Percentiles rank a stretch among this genome's conserved stretches.
Evolutionary conservation across 1,139 yeast genomes (phyloP).

Genomic region (Hyphopichia wangnamkhiaoensis): DNA sequence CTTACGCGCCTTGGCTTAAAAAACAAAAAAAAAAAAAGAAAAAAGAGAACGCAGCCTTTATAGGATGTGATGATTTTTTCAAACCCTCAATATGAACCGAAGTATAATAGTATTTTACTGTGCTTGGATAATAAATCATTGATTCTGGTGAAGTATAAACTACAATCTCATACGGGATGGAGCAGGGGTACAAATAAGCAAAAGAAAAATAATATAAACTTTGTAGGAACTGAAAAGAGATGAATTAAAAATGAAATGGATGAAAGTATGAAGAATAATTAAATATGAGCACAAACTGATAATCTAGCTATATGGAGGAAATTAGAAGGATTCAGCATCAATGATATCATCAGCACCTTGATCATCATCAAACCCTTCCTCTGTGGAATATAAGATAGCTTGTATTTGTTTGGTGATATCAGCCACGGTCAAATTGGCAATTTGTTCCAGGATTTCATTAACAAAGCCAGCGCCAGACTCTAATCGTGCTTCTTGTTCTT

Average conservation of each 20-base stretch:
- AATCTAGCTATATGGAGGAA: background rate
- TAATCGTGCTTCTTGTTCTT: constrained; percentile 33
- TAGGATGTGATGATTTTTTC: too few relatives aligned
- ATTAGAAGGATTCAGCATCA: constrained; percentile 15
- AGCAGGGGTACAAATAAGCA: too few relatives aligned
- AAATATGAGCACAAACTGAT: background rate
- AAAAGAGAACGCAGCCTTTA: too few relatives aligned
- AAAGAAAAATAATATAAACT: too few relatives aligned
- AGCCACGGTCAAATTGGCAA: constrained; percentile 27
- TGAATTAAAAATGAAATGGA: background rate
- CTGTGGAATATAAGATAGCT: constrained; percentile 75
- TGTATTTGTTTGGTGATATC: constrained; percentile 64
- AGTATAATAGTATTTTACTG: too few relatives aligned
- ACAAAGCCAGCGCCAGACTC: constrained; percentile 17
- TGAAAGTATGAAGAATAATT: background rate
- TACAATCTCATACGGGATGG: too few relatives aligned
- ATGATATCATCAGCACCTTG: constrained; percentile 14
- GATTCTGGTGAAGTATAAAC: too few relatives aligned
- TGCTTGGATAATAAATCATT: too few relatives aligned
- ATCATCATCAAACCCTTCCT: constrained; percentile 60
- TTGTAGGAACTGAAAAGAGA: too few relatives aligned
- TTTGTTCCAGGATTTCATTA: constrained; percentile 28
- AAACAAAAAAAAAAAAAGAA: background rate
- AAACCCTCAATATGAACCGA: too few relatives aligned
- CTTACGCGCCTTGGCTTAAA: background rate